Base-by-base conservation (phyloP, 2,329 filamentous ascomycete genomes). In the Neophaeococcomyces aloes region DNA sequence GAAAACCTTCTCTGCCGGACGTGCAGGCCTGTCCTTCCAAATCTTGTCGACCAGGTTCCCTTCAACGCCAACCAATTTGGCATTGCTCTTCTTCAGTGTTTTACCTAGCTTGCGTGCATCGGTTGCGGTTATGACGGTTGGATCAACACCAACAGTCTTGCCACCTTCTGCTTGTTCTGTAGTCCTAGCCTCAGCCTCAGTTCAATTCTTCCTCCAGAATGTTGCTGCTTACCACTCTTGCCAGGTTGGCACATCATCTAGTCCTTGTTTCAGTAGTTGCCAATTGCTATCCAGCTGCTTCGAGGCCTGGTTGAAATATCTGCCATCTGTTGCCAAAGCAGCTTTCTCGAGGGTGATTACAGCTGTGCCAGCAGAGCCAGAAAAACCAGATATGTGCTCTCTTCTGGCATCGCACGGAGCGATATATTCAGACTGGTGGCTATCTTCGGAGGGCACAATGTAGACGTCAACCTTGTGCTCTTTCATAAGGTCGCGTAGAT, bases 361-460 rank as follows among this genome's bases (percentile, higher is more conserved):
- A 30, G 88, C 91, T 51, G 86, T 94, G 46, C 91, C 91, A 33
- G 91, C 89, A 7, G 91, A 98, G 44, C 91, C 91, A 46, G 86
- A 86, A 65, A 98, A 98, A 19, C 91, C 89, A 48, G 80, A 88
- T 55, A 98, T 94, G 59, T 81, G 95, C 60, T 81, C 86, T 76
- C 91, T 81, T 54, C 91, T 80, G 48, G 76, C 88, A 69, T 98
- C 91, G 61, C 86, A 94, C n/a, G 82, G 80, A 39, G 91, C 91
- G 63, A 95, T 95, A 65, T 98, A 98, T 68, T 98, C 91, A 54
- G 89, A 96, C 55, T 89, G 86, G 63, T 98, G 91, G 60, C 86
- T 89, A 63, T 98, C 91, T 75, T 96, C 91, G 27, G 89, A 95
- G 1, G 91, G 91, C 5, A 96, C 77, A 59, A 98, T 82, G 69